A percentile compares a stretch with the other conserved stretches of the same genome.
Conservation (phyloP, 306 rosid species). For the Delonix regia region DNA sequence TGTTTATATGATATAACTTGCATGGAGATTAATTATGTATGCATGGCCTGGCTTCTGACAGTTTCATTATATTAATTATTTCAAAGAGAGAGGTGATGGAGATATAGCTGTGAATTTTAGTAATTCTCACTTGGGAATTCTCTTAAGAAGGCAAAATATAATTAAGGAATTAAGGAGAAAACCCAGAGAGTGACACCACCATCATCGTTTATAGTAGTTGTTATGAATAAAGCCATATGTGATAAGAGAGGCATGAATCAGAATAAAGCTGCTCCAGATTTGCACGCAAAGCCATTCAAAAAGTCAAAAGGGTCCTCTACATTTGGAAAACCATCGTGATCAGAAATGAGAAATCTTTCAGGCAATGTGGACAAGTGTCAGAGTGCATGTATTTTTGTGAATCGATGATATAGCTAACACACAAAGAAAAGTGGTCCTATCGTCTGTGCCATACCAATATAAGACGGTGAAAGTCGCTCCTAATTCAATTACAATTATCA, state of each 20-base stretch:
- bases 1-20: conserved; percentile 6
- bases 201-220: conserved; percentile 6
- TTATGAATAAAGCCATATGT: conserved; percentile 19
- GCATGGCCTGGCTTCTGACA: conserved; percentile 16
- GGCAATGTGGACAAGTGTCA: conserved; percentile 4
- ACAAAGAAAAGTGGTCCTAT: conserved; percentile 19
- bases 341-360: conserved; percentile 7
- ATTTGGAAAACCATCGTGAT: conserved; percentile 33
- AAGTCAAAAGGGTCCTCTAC: conserved; percentile 35
- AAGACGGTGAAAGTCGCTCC: conserved; percentile 32
- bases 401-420: background rate
- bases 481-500: conserved; percentile 45
- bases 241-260: conserved; percentile 37
- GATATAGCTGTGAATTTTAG: conserved; percentile 23
- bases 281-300: conserved; percentile 42
- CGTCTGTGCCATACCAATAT: conserved; percentile 32
- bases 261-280: conserved; percentile 39
- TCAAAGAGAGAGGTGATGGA: background rate
- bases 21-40: conserved; percentile 1
- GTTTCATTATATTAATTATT: conserved; percentile 5
- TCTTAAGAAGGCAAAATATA: background rate
- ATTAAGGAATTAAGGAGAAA: background rate
- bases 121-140: background rate
- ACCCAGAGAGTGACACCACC: conserved; percentile 23
- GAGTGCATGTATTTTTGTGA: conserved; percentile 7